These are phyloP conservation scores for Asclepias syriaca DNA, from an alignment of 257 asterid species.

Conservation along the genomic window DNA sequence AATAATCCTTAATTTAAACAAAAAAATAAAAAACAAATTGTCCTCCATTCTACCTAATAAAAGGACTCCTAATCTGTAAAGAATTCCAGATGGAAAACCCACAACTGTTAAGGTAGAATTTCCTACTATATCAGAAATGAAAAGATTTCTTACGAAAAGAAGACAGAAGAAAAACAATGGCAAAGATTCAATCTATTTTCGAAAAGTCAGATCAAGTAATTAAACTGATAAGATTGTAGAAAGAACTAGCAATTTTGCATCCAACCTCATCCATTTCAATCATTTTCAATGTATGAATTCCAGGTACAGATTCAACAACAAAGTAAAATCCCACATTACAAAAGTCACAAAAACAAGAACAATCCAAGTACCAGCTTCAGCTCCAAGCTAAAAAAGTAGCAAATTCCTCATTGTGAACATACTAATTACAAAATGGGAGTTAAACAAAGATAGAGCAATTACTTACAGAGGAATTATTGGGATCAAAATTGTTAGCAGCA, in stretches of 20 bases:
- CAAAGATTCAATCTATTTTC: background rate
- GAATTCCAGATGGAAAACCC: background rate
- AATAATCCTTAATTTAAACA: background rate
- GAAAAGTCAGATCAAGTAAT: background rate
- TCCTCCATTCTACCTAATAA: background rate
- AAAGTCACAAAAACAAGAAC: conserved; percentile 3
- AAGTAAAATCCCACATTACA: background rate
- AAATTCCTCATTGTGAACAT: background rate
- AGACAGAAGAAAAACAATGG: background rate
- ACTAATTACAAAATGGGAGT: background rate
- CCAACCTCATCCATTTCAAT: background rate
- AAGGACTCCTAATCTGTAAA: background rate
- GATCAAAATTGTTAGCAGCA: conserved; percentile 30
- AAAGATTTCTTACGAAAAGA: background rate
- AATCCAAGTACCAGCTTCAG: background rate
- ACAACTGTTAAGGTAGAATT: background rate
- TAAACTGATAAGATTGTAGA: background rate
- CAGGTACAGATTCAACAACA: background rate
- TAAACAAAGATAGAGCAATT: background rate
- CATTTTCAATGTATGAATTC: background rate
- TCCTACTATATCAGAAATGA: background rate
- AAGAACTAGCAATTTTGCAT: background rate
- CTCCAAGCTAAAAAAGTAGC: background rate
- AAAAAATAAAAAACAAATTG: background rate
- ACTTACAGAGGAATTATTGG: conserved; percentile 31